Conservation (phyloP, 345 rosid species). For the Hevea brasiliensis region DNA sequence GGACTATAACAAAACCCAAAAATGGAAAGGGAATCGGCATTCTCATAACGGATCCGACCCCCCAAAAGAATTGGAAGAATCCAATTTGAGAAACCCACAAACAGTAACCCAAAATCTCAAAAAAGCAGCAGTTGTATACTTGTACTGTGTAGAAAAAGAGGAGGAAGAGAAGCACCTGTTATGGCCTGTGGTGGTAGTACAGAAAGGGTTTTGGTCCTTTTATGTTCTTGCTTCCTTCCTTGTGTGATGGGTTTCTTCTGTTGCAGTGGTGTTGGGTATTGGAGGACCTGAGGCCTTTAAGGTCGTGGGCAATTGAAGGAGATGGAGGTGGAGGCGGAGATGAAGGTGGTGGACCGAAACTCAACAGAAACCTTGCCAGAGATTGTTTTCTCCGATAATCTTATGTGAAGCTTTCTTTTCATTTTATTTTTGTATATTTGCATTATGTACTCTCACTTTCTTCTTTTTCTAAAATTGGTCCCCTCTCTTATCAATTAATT, state of each 20-base stretch:
- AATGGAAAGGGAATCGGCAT: background rate
- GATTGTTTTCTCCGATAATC: slow-evolving; percentile 13
- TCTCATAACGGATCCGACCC: background rate
- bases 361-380: background rate
- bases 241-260: background rate
- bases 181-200: background rate
- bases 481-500: too few species aligned
- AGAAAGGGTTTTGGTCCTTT: background rate
- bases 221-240: background rate
- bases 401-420: background rate
- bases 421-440: too few species aligned
- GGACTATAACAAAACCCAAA: too few species aligned
- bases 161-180: slow-evolving; percentile 2
- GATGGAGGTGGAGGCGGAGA: background rate
- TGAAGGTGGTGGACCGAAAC: background rate
- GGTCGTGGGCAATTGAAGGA: background rate
- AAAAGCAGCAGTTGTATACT: background rate
- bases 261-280: background rate
- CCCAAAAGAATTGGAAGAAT: background rate
- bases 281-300: background rate
- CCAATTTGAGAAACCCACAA: background rate
- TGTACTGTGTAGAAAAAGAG: background rate
- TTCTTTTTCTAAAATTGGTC: too few species aligned
- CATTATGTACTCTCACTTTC: too few species aligned
- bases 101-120: background rate